Conservation (phyloP, 1,139 yeast species). For the Geotrichum europaeum region DNA sequence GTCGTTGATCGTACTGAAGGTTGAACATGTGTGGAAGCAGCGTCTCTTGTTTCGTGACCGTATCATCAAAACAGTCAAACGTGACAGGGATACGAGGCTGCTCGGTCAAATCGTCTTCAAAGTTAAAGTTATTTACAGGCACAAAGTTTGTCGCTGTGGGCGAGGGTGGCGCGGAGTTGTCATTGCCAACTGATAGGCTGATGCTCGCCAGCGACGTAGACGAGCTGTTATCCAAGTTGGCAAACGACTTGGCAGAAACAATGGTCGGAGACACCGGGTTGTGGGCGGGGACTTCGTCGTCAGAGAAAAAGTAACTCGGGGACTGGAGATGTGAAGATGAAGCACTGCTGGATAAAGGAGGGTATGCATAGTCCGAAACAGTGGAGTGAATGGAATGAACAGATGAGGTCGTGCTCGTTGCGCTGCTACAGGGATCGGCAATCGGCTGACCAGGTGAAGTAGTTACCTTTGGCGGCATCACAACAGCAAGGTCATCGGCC, state of each 20-base stretch:
- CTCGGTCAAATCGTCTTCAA: neutral
- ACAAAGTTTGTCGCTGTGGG: neutral
- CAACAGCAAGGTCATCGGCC: neutral
- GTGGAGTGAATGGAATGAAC: constrained; percentile 5
- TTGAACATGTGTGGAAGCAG: constrained; percentile 6
- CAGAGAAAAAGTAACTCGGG: neutral
- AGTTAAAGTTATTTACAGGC: neutral
- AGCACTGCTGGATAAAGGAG: constrained; percentile 7
- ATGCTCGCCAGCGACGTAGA: constrained; percentile 6
- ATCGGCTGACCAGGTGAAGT: neutral
- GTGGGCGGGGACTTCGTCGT: neutral
- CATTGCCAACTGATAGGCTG: neutral
- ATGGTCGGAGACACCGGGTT: constrained; percentile 11
- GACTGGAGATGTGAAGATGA: constrained; percentile 3
- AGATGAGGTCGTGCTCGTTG: constrained; percentile 1
- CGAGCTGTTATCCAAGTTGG: constrained; percentile 4
- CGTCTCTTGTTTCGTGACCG: constrained; percentile 4
- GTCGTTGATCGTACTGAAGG: neutral
- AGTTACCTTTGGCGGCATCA: constrained; percentile 8
- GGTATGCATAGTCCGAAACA: constrained; percentile 8
- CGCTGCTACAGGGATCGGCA: constrained; percentile 5
- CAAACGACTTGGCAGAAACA: neutral
- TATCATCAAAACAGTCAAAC: constrained; percentile 1
- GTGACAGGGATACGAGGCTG: neutral
- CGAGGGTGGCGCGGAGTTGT: neutral